phyloP scores from a whole-genome alignment of 768 basidiomycete species.

The Trametes meyenii region DNA sequence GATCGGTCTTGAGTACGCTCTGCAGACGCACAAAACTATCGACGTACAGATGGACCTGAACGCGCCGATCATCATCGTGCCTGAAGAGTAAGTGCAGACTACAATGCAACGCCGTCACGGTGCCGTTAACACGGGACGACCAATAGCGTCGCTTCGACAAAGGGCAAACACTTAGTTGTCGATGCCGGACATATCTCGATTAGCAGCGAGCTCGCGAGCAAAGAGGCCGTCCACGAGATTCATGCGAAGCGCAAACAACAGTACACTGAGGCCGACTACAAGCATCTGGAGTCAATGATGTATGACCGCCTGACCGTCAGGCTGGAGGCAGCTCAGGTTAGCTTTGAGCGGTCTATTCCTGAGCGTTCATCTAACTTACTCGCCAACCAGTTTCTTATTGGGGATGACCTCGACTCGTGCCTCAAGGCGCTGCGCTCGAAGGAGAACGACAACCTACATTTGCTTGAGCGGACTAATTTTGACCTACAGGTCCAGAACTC shows the following conservation, averaged over 20 bases:
- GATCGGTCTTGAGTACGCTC: slow-evolving; percentile 89
- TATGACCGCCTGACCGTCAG: slow-evolving; percentile 88
- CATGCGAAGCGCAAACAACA: slow-evolving; percentile 81
- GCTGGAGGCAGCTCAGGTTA: slow-evolving; percentile 88
- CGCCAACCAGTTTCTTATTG: slow-evolving; percentile 76
- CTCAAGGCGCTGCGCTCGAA: slow-evolving; percentile 72
- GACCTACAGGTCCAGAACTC: slow-evolving; percentile 89
- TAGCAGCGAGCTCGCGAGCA: slow-evolving; percentile 86
- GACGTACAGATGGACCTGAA: slow-evolving; percentile 97
- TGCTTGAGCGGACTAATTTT: slow-evolving; percentile 91
- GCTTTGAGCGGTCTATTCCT: slow-evolving; percentile 10
- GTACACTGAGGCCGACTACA: slow-evolving; percentile 87
- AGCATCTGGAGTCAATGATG: slow-evolving; percentile 86
- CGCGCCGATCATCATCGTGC: slow-evolving; percentile 95
- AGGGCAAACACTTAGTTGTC: slow-evolving; percentile 85
- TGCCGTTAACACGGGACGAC: neutral
- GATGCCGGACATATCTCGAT: slow-evolving; percentile 98
- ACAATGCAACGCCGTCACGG: neutral
- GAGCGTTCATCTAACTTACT: slow-evolving; percentile 9
- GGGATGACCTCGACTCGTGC: slow-evolving; percentile 80
- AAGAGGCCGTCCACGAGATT: slow-evolving; percentile 75
- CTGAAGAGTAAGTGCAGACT: slow-evolving; percentile 71
- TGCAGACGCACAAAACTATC: slow-evolving; percentile 92
- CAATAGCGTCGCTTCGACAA: slow-evolving; percentile 68
- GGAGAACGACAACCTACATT: slow-evolving; percentile 66